A percentile compares a stretch with the other conserved stretches of the same genome.
phyloP scores from a whole-genome alignment of 306 rosid species.

The Begonia masoniana region DNA sequence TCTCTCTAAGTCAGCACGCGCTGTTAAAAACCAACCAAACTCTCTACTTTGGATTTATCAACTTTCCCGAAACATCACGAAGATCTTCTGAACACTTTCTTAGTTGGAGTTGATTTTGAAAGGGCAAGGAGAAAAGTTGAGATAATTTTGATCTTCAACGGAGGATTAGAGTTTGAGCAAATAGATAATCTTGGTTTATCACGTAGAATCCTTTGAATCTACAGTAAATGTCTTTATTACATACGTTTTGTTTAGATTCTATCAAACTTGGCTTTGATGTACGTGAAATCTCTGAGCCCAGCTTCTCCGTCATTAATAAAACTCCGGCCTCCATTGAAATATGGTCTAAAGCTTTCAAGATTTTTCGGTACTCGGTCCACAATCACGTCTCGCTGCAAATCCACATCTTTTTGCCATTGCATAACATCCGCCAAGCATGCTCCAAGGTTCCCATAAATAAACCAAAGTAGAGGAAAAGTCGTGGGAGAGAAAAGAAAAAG shows the following conservation, averaged over 20 bases:
- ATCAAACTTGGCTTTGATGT: constrained; percentile 96
- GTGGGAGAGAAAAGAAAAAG: too few species aligned
- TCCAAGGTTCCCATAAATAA: constrained; percentile 14
- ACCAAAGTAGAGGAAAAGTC: too few species aligned
- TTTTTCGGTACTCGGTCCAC: constrained; percentile 78
- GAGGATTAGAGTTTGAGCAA: constrained; percentile 71
- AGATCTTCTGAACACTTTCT: constrained; percentile 7
- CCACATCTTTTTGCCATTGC: constrained; percentile 94
- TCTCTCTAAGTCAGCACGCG: constrained; percentile 60
- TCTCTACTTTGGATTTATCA: background rate
- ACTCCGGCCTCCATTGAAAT: constrained; percentile 98
- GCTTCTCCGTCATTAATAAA: constrained; percentile 40
- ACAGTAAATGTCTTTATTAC: constrained; percentile 17
- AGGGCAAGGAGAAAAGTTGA: constrained; percentile 8
- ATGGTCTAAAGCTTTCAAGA: constrained; percentile 75
- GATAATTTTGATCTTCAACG: constrained; percentile 11
- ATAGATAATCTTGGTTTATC: constrained; percentile 94
- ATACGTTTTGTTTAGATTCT: constrained; percentile 25
- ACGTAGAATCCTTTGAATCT: constrained; percentile 93
- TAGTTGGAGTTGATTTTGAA: constrained; percentile 3
- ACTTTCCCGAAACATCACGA: constrained; percentile 1
- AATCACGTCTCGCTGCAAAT: constrained; percentile 75
- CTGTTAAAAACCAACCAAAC: constrained; percentile 18
- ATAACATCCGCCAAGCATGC: constrained; percentile 74
- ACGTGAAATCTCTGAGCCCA: constrained; percentile 60